Base-by-base conservation (phyloP, 805 yeast species). In the Nakazawaea siamensis region DNA sequence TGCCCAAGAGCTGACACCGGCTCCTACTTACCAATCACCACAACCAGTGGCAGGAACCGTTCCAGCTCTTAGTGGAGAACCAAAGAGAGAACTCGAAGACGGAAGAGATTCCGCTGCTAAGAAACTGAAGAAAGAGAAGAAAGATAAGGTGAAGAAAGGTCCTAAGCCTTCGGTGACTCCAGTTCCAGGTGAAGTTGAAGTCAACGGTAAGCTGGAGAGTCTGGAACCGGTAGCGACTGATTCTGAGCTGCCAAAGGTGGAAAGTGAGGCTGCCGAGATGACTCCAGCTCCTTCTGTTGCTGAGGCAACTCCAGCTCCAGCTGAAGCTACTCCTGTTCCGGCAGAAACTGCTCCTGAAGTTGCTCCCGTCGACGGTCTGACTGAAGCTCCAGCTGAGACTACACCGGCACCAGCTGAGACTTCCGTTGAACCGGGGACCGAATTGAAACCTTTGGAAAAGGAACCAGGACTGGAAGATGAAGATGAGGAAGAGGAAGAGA, bases 401-500 rank as follows among this genome's bases (percentile, higher is more conserved):
- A 29, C 40, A 26, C 14, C 40, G 30, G 41, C 40, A 4, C 19
- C 36, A 27, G 38, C 43, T n/a, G 27, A 39, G 23, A 24, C 39
- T 38, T 28, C 24, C 18, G 15, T 39, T 18, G 27, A 38, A 18
- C 29, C 20, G 24, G 18, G 27, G 8, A 26, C 21, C 21, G 33
- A 34, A 17, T 18, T 31, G 27, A 26, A 36, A 23, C 39, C 39
- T 13, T 23, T 36, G 24, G 62, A 55, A 28, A 45, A 42, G 32
- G 61, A 53, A 27, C 25, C 33, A 15, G 38, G 37, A 18, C 19
- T 20, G 3, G 30, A 16, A 17, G 35, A 33, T 13, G 41, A 37
- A 10, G 38, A 24, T 10, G 30, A 27, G 4, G 54, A 54, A 25
- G 50, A 43, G 8, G 55, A 45, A 17, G 55, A 52, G 29, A 18